Base-by-base conservation (phyloP, 2,329 filamentous ascomycete genomes). In the Zarea fungicola region DNA sequence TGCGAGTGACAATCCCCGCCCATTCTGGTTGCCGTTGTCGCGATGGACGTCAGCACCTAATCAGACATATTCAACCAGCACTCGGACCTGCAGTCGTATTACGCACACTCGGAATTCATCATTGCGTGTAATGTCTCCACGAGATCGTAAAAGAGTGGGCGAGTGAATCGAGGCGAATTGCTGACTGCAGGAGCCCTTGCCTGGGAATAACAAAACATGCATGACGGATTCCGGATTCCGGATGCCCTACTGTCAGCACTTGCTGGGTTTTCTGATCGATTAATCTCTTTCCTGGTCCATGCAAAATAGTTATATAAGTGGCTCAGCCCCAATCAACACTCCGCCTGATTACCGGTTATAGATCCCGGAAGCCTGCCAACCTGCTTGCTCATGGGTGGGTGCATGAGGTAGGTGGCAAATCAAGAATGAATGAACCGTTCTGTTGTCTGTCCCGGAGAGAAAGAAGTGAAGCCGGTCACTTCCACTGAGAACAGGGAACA, bases 21-120 rank as follows among this genome's bases (percentile, higher is more conserved):
- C 34, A 25, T 23, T 46, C 22, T 39, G 26, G 26, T 19, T n/a
- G 2, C 22, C 11, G 10, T 26, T 26, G 22, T 21, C 10, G 18
- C 11, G n/a, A 19, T 11, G 3, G 18, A 3, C 32, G 45, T 48
- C 45, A 48, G 45, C 45, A 48, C 45, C 45, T 48, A 41, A 48
- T 48, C 45, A 42, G 16, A 35, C 40, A 41, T 22, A 29, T 48
- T 14, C 45, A 41, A 29, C 41, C 45, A 34, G 29, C 37, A 42
- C 37, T 42, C 5, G n/a, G 3, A 26, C 31, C 43, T 18, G 26
- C 28, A 16, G 21, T 43, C n/a, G 42, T 26, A 28, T 18, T 39
- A n/a, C n/a, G n/a, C n/a, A n/a, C 21, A n/a, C n/a, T 35, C 28
- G 7, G 45, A 26, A 28, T 48, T 48, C 44, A 34, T 31, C 31